phyloP scores from a whole-genome alignment of 2,329 filamentous ascomycete species.

The Apiospora sp. region DNA sequence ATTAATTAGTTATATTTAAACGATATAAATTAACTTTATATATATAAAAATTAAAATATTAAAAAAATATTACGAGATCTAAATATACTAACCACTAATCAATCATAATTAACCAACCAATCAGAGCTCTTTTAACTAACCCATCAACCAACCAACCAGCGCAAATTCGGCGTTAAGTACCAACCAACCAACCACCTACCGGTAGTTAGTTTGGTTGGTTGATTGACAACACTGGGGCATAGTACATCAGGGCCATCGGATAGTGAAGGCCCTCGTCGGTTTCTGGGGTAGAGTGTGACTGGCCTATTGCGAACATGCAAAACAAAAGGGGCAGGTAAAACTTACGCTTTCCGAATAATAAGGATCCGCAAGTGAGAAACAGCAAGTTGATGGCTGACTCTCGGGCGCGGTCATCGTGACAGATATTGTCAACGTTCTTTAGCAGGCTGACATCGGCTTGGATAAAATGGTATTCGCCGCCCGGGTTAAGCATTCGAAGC shows the following conservation, averaged over 20 bases:
- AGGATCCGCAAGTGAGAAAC: not conserved
- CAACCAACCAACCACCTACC: too few relatives aligned
- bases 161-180: too few relatives aligned
- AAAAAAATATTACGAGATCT: too few relatives aligned
- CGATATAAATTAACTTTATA: too few relatives aligned
- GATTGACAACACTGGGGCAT: too few relatives aligned
- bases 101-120: too few relatives aligned
- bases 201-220: too few relatives aligned
- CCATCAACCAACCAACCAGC: too few relatives aligned
- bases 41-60: too few relatives aligned
- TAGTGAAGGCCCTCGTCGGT: slow-evolving; percentile 65
- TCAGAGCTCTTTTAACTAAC: too few relatives aligned
- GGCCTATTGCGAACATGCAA: not conserved
- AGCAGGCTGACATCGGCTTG: not conserved
- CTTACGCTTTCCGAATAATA: slow-evolving; percentile 32
- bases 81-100: too few relatives aligned
- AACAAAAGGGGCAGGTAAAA: not conserved
- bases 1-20: too few relatives aligned
- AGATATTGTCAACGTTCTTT: slow-evolving; percentile 27
- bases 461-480: not conserved
- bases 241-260: slow-evolving; percentile 60
- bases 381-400: not conserved
- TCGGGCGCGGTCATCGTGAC: slow-evolving; percentile 21
- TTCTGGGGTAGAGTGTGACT: slow-evolving; percentile 48
- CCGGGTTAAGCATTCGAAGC: not conserved